Base-by-base conservation (phyloP, 208 protist genomes). In the Leishmania arabica region DNA sequence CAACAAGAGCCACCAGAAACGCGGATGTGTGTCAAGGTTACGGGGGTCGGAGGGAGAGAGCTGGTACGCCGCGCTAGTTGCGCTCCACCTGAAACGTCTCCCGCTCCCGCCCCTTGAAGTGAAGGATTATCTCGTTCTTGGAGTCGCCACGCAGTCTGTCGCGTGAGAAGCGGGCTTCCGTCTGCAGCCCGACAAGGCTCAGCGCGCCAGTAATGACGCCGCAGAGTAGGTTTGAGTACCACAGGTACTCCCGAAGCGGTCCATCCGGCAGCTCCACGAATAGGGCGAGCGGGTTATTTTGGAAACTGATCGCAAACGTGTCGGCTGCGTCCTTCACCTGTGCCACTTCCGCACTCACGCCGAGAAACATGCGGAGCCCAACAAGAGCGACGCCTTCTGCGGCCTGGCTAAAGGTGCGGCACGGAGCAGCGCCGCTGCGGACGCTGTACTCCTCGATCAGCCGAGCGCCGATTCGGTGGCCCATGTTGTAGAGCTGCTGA, bases 391-490 rank as follows among this genome's bases (percentile, higher is more conserved):
- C 98, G 45, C 93, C 91, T 40, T 99, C 97, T 15, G 97, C 97
- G 11, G 98, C 98, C 78, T 99, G 98, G 60, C 83, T 84, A 86
- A 99, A 99, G 66, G 94, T 95, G 31, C 80, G 79, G 86, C 99
- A 99, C 70, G 90, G 85, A 70, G 90, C 88, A 15, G 75, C 89
- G 24, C 86, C 93, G 47, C 95, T 95, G 75, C 97, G 92, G 0
- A 98, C 96, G 69, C 99, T 90, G 84, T 99, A 99, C 83, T 99
- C 99, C 81, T 99, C 99, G 75, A 99, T 93, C 40, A 99, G 80
- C 40, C 99, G 91, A 21, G 95, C 89, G 34, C 99, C 99, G 60
- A 99, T 99, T 76, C 99, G 99, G 83, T 99, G 98, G 34, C 99
- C 99, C 93, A 99, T 99, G 64, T 92, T 90, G 72, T 99, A 97